Conservation (phyloP, 352 stramenopile genomes). For the Thraustochytrium striatum region DNA sequence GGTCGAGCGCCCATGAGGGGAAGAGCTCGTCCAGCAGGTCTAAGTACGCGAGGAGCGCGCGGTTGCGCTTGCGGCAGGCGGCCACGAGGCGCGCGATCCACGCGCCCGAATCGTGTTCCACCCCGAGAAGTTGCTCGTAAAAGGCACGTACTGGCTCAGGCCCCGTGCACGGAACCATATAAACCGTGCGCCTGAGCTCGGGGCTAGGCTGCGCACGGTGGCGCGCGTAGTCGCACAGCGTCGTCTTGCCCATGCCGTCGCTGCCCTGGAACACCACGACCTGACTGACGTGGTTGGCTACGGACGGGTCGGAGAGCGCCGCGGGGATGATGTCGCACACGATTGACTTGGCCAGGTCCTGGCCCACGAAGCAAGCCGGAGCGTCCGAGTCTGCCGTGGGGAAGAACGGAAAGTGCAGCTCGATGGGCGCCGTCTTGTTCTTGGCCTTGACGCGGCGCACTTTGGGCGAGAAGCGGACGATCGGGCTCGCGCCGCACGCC, state of each 20-base stretch:
- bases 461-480: neutral
- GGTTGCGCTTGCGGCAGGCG: neutral
- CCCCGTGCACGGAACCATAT: neutral
- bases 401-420: neutral
- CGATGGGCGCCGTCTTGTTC: conserved; percentile 10
- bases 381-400: neutral
- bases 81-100: neutral
- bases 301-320: neutral
- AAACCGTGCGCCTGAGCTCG: neutral
- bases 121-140: neutral
- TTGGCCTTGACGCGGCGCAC: neutral
- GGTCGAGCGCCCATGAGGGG: neutral
- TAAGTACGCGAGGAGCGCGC: conserved; percentile 7
- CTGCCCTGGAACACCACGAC: conserved; percentile 21
- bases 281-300: neutral
- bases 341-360: conserved; percentile 11
- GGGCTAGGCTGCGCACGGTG: neutral
- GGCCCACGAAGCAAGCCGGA: neutral
- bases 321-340: neutral
- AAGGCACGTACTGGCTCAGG: too few species aligned
- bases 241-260: neutral
- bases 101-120: neutral
- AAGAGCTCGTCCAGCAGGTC: conserved; percentile 24
- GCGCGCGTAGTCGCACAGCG: neutral
- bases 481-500: conserved; percentile 1